Evolutionary conservation across 805 yeast species (phyloP).

Genomic region (Saturnispora dispora): DNA sequence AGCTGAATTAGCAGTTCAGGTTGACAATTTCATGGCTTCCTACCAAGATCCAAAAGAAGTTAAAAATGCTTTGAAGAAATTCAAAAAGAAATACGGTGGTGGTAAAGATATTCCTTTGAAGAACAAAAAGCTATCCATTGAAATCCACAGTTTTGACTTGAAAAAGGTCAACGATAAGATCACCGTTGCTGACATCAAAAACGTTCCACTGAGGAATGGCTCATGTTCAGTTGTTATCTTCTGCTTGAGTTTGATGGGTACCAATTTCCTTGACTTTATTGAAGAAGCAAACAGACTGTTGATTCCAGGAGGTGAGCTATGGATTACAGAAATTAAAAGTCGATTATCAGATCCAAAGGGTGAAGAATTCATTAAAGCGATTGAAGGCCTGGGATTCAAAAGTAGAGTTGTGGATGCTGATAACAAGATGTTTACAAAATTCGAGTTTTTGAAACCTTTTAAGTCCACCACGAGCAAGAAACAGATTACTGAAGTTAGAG

Average conservation of each 20-base stretch:
- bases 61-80: conserved; percentile 25
- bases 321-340: conserved; percentile 97
- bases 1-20: conserved; percentile 72
- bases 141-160: conserved; percentile 85
- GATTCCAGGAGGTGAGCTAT: conserved; percentile 85
- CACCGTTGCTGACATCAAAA: conserved; percentile 92
- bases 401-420: conserved; percentile 79
- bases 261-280: conserved; percentile 87
- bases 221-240: conserved; percentile 85
- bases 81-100: conserved; percentile 21
- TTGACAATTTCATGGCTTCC: conserved; percentile 36
- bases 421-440: conserved; percentile 90
- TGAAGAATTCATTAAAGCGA: conserved; percentile 68
- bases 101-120: conserved; percentile 14
- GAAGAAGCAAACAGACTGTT: conserved; percentile 82
- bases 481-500: conserved; percentile 46
- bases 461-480: conserved; percentile 54
- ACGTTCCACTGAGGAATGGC: conserved; percentile 74
- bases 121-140: conserved; percentile 32
- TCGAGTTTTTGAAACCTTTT: conserved; percentile 87
- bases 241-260: conserved; percentile 95
- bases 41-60: conserved; percentile 21
- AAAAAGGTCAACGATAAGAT: conserved; percentile 81
- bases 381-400: conserved; percentile 75
- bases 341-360: conserved; percentile 73